Evolutionary conservation across 2,329 filamentous ascomycete species (phyloP).

Genomic region (Sclerotinia trifoliorum): DNA sequence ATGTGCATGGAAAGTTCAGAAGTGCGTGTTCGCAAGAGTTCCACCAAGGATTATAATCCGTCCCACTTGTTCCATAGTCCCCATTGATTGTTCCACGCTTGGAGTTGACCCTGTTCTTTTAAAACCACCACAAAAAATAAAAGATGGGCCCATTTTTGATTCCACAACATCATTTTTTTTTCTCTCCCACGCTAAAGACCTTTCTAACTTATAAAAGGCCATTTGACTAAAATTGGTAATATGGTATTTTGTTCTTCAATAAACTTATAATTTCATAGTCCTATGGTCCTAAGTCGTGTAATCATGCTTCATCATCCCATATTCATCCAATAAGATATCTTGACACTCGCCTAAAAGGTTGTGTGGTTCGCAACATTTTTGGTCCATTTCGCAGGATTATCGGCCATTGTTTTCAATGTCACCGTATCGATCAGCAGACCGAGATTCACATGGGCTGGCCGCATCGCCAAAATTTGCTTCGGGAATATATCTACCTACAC

Average conservation of each 20-base stretch:
- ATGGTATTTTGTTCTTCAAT: neutral
- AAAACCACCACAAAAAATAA: slow-evolving; percentile 4
- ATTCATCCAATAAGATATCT: slow-evolving; percentile 2
- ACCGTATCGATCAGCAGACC: slow-evolving; percentile 11
- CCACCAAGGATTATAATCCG: slow-evolving; percentile 14
- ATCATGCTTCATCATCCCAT: slow-evolving; percentile 5
- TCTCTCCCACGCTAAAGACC: neutral
- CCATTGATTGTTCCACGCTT: slow-evolving; percentile 13
- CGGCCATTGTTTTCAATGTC: neutral
- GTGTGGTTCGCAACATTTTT: neutral
- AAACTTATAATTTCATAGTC: neutral
- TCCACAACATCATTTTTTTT: slow-evolving; percentile 9
- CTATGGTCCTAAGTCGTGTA: neutral
- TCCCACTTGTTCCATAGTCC: slow-evolving; percentile 16
- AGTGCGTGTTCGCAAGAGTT: slow-evolving; percentile 4
- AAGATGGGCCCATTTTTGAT: slow-evolving; percentile 13
- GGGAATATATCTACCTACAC: neutral
- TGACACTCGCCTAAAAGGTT: neutral
- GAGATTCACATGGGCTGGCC: neutral
- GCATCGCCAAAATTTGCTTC: slow-evolving; percentile 2
- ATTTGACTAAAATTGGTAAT: neutral
- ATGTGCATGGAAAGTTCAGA: slow-evolving; percentile 14
- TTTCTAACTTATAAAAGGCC: neutral
- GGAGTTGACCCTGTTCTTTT: neutral
- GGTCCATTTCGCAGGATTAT: neutral